Evolutionary conservation across 345 rosid genomes (phyloP), one percentile per base, ranked within the genome.

Genomic region (Lepidium sativum): DNA sequence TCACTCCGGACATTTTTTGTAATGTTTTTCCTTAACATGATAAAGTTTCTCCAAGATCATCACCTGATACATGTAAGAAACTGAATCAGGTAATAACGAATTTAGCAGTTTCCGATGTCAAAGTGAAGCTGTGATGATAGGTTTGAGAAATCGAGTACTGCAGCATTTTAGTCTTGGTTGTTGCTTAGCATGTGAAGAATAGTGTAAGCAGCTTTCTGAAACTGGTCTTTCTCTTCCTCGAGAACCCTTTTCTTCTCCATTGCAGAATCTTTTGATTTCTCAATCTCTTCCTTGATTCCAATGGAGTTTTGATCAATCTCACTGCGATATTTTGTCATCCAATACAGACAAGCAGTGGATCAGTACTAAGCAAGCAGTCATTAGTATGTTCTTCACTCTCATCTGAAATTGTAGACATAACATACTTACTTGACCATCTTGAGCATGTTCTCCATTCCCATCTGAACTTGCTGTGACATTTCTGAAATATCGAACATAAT

Each of bases 141-240:
- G 38, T 63, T 54, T 27, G 7, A 1, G 1, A 8, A 6, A 4
- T 48, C 14, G 17, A 16, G 55, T 66, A 73, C 77, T 38, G 8
- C 4, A 41, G 31, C 31, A 27, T 27, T 21, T 32, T 43, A 58
- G 50, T 60, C 57, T 70, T 76, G 60, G 62, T 39, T 66, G 79
- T 63, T 58, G 61, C 71, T 80, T 14, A 86, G 80, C 89, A 94
- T 84, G 60, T 86, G 82, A 2, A 88, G 68, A 27, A 83, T 82
- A 52, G 92, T 67, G 63, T 75, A 88, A 66, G 89, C 99, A 79
- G 92, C 97, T 75, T 85, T 89, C 81, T 89, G 96, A 77, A 82
- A 81, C 50, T 45, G 81, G 35, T 84, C 83, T 77, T 77, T 90
- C 79, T 88, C 87, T 39, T 86, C 95, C 55, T 85, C 96, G 38